A percentile compares a stretch with the other conserved stretches of the same genome.
phyloP scores from a whole-genome alignment of 2,329 filamentous ascomycete genomes.

The Grosmannia huntii region DNA sequence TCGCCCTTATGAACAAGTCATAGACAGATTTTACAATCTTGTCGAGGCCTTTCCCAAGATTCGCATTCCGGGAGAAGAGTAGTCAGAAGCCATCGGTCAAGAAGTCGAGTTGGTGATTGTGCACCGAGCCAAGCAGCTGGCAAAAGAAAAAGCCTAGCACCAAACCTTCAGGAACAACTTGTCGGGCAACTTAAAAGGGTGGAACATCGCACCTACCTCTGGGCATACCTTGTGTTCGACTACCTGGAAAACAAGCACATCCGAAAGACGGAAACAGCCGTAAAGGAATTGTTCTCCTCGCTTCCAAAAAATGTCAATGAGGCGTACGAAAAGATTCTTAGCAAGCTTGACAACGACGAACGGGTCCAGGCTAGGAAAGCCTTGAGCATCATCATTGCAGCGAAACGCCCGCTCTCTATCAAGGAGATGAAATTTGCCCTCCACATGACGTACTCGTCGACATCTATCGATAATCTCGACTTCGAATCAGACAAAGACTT shows the following conservation, averaged over 20 bases:
- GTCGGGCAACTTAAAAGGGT: background rate
- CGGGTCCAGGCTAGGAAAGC: background rate
- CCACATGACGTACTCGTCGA: background rate
- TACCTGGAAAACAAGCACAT: background rate
- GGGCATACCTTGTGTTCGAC: background rate
- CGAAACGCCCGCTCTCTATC: background rate
- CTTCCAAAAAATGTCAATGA: background rate
- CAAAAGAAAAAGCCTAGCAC: background rate
- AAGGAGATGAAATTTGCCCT: background rate
- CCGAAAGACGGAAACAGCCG: background rate
- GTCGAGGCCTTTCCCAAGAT: background rate
- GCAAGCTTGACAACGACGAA: background rate
- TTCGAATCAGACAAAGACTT: background rate
- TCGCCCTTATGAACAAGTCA: background rate
- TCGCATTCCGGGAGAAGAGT: background rate
- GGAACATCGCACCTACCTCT: background rate
- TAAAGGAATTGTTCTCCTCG: background rate
- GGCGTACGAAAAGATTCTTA: background rate
- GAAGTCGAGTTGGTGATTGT: background rate
- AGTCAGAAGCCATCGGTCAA: background rate
- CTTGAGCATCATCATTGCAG: background rate
- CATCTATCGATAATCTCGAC: background rate
- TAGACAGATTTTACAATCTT: background rate
- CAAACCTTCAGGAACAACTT: background rate
- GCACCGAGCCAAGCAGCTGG: background rate